A percentile compares a stretch with the other conserved stretches of the same genome.
These are phyloP conservation scores for Saccharomycopsis guyanensis DNA, from an alignment of 805 yeast genomes.

Conservation along the genomic window DNA sequence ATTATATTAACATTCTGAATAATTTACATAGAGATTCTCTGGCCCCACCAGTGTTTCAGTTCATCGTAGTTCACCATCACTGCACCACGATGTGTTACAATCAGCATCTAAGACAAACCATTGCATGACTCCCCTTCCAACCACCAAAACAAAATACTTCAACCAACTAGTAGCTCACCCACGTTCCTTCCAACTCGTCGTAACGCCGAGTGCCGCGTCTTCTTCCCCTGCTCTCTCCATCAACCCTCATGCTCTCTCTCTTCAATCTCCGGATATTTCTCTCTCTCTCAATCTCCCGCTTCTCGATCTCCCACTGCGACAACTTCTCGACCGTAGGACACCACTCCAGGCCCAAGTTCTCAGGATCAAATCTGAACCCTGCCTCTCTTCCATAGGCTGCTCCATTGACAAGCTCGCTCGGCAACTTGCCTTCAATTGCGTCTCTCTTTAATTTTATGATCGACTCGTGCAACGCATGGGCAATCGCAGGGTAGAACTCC, in stretches of 20 bases:
- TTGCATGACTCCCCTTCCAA: too few relatives aligned
- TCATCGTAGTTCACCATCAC: too few relatives aligned
- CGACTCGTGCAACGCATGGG: slow-evolving; percentile 79
- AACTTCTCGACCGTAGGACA: slow-evolving; percentile 80
- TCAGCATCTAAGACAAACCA: too few relatives aligned
- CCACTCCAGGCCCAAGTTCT: slow-evolving; percentile 76
- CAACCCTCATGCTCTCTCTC: slow-evolving; percentile 78
- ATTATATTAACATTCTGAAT: too few relatives aligned
- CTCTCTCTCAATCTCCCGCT: slow-evolving; percentile 90
- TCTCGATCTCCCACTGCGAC: slow-evolving; percentile 88
- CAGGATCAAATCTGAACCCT: slow-evolving; percentile 67
- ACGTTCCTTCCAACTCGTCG: slow-evolving; percentile 43
- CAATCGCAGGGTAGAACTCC: slow-evolving; percentile 85
- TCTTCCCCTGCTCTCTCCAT: slow-evolving; percentile 37
- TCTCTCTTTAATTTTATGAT: slow-evolving; percentile 73
- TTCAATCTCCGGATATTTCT: slow-evolving; percentile 85
- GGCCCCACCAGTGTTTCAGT: too few relatives aligned
- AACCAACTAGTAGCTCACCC: slow-evolving; percentile 19
- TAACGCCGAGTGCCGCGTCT: slow-evolving; percentile 38
- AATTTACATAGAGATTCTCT: too few relatives aligned
- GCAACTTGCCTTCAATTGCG: slow-evolving; percentile 59
- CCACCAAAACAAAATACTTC: too few relatives aligned
- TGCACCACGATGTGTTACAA: too few relatives aligned
- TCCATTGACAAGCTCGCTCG: slow-evolving; percentile 44
- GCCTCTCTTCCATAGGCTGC: slow-evolving; percentile 57